phyloP scores from a whole-genome alignment of 768 basidiomycete genomes.

The Lyophyllum atratum region DNA sequence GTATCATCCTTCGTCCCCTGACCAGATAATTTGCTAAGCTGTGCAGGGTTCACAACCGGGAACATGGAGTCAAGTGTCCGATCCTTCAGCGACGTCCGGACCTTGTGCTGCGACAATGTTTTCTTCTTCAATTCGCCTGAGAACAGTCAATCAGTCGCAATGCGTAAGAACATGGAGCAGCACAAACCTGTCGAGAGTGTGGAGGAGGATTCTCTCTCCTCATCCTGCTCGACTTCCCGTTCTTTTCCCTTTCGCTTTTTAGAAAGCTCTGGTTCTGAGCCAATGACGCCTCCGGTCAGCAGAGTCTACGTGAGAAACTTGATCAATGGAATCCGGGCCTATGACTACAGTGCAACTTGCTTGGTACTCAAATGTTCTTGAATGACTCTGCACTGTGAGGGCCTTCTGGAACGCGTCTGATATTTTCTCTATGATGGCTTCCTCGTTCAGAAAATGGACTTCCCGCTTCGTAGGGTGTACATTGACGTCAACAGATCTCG shows the following conservation, averaged over 20 bases:
- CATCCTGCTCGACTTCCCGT: constrained; percentile 24
- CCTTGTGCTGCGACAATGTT: constrained; percentile 81
- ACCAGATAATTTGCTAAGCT: constrained; percentile 28
- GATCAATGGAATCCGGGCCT: not conserved
- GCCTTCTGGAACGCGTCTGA: constrained; percentile 69
- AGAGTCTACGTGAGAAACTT: constrained; percentile 46
- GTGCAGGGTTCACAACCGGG: constrained; percentile 60
- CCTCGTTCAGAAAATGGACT: constrained; percentile 93
- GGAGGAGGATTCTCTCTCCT: constrained; percentile 27
- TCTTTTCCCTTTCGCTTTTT: constrained; percentile 46
- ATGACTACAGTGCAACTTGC: constrained; percentile 29
- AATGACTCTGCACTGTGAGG: constrained; percentile 64
- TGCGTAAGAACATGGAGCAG: not conserved
- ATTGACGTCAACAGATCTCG: constrained; percentile 91
- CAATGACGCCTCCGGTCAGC: constrained; percentile 53
- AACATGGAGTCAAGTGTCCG: constrained; percentile 97
- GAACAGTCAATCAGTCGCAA: not conserved
- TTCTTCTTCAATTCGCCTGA: constrained; percentile 41
- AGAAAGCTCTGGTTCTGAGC: constrained; percentile 24
- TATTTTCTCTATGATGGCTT: constrained; percentile 76
- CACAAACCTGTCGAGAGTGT: constrained; percentile 25
- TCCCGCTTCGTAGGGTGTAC: constrained; percentile 98
- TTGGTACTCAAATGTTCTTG: constrained; percentile 75
- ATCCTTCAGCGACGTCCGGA: constrained; percentile 84
- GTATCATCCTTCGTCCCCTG: constrained; percentile 22